phyloP scores from a whole-genome alignment of 1,139 yeast species.

The Geotrichum histeridarum region DNA sequence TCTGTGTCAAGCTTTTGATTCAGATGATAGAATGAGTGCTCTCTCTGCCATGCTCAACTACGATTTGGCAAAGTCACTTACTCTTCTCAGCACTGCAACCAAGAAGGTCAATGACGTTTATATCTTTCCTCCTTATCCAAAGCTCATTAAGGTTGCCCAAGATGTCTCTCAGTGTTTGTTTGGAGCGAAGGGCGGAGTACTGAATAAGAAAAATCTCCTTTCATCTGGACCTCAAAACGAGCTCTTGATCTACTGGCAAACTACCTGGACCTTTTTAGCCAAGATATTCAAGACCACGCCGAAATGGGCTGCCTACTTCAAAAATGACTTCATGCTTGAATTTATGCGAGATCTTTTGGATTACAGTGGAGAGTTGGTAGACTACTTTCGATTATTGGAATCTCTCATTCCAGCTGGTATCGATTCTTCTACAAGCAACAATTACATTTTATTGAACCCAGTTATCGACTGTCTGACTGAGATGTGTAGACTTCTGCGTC shows the following conservation, averaged over 20 bases:
- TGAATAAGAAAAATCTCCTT: conserved; percentile 32
- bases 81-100: conserved; percentile 48
- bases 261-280: conserved; percentile 65
- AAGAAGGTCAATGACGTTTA: conserved; percentile 42
- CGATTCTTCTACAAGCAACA: conserved; percentile 21
- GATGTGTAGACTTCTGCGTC: conserved; percentile 71
- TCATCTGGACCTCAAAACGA: conserved; percentile 26
- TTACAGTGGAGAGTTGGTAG: conserved; percentile 61
- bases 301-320: conserved; percentile 63
- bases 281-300: conserved; percentile 65
- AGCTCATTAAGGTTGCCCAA: conserved; percentile 67
- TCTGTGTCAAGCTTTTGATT: conserved; percentile 73
- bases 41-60: conserved; percentile 49
- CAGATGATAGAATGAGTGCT: conserved; percentile 62
- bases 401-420: conserved; percentile 36
- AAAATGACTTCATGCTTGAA: conserved; percentile 56
- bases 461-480: conserved; percentile 34
- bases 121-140: conserved; percentile 69
- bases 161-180: conserved; percentile 62
- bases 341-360: conserved; percentile 86
- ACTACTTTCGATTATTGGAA: conserved; percentile 55
- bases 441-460: conserved; percentile 29
- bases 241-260: conserved; percentile 53
- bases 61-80: conserved; percentile 44
- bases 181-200: conserved; percentile 61